Conservation (phyloP, 805 yeast species). For the Candida ipomoeae region DNA sequence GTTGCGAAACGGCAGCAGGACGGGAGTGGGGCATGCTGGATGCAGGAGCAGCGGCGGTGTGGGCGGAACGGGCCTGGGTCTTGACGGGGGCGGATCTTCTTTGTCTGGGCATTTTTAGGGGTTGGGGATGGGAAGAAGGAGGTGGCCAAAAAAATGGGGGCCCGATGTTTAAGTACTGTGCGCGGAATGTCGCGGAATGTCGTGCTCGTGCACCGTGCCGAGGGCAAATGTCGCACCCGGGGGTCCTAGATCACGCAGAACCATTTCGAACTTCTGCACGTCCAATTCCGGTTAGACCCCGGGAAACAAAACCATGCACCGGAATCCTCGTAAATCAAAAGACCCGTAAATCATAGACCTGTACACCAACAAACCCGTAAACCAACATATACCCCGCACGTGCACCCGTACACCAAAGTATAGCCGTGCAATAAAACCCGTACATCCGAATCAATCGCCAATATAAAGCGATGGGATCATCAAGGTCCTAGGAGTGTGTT, state of each 20-base stretch:
- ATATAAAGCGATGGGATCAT: too few relatives aligned
- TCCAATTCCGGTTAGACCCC: too few relatives aligned
- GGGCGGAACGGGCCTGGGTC: slow-evolving; percentile 63
- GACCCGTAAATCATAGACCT: too few relatives aligned
- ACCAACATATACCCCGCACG: too few relatives aligned
- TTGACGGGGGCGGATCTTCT: slow-evolving; percentile 49
- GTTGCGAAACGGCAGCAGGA: slow-evolving; percentile 41
- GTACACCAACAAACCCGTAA: too few relatives aligned
- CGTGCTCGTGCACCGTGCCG: neutral
- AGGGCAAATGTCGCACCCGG: neutral
- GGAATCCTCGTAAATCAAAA: too few relatives aligned
- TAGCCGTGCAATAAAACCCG: too few relatives aligned
- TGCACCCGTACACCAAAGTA: too few relatives aligned
- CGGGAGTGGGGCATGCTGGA: slow-evolving; percentile 18
- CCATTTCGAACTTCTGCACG: neutral
- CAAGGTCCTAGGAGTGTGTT: too few relatives aligned
- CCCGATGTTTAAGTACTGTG: slow-evolving; percentile 1
- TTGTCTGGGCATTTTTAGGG: slow-evolving; percentile 43
- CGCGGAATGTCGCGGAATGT: slow-evolving; percentile 5
- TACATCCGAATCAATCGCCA: too few relatives aligned
- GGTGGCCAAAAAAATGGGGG: neutral
- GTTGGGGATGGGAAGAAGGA: neutral
- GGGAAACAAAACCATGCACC: too few relatives aligned
- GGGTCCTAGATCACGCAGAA: neutral
- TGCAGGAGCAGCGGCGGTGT: slow-evolving; percentile 65